Conservation (phyloP, 768 basidiomycete genomes). For the Auriculariales sp. region DNA sequence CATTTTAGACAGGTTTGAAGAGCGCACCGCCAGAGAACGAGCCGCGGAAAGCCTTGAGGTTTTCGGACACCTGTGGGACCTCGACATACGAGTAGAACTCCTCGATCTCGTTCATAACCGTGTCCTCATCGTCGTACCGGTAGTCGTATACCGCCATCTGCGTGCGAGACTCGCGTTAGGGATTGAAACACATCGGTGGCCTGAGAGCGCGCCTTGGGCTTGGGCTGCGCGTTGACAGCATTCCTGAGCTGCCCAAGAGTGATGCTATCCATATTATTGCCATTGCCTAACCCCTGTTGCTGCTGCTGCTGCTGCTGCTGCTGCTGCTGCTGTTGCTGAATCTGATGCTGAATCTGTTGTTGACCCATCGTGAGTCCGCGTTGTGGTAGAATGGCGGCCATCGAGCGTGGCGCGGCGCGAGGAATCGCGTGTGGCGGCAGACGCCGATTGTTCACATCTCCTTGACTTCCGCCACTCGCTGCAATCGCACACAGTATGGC, state of each 20-base stretch:
- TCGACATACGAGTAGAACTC: constrained; percentile 98
- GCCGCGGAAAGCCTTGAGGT: constrained; percentile 75
- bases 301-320: not conserved
- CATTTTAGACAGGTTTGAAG: constrained; percentile 4
- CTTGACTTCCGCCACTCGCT: not conserved
- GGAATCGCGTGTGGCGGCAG: not conserved
- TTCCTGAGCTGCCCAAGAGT: constrained; percentile 61
- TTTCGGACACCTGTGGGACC: constrained; percentile 80
- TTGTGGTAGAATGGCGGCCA: not conserved
- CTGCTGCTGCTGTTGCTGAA: not conserved
- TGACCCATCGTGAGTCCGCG: too few species aligned
- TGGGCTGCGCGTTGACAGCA: constrained; percentile 52
- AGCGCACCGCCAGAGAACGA: constrained; percentile 62
- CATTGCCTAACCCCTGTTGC: not conserved
- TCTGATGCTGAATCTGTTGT: too few species aligned
- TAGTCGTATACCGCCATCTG: constrained; percentile 84
- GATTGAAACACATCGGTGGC: constrained; percentile 4
- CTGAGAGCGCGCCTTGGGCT: constrained; percentile 47
- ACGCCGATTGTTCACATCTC: not conserved
- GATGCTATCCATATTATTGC: not conserved
- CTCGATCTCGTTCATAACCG: constrained; percentile 88
- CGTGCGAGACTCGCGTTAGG: constrained; percentile 7
- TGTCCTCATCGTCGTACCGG: constrained; percentile 92
- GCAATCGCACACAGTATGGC: not conserved
- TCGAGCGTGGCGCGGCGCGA: not conserved